phyloP scores from a whole-genome alignment of 352 stramenopile species.

The Phytopythium oedochilum region DNA sequence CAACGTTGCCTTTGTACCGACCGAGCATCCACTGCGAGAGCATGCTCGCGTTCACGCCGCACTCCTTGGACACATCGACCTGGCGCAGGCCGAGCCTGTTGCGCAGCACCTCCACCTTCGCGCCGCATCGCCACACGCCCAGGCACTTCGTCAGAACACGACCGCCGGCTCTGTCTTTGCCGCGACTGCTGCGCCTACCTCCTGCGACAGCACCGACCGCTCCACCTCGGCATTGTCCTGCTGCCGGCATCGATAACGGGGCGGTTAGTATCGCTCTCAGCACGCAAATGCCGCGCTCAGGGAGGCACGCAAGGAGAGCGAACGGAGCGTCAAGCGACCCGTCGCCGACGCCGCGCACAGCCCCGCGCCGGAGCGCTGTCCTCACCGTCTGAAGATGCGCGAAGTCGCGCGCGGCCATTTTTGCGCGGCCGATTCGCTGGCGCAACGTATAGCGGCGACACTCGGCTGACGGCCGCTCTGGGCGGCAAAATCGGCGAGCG shows the following conservation, averaged over 20 bases:
- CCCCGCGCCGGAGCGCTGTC: background rate
- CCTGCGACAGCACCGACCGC: slow-evolving; percentile 72
- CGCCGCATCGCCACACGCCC: too few species aligned
- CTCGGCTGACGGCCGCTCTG: background rate
- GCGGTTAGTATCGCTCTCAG: background rate
- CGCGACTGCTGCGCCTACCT: slow-evolving; percentile 41
- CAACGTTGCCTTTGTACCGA: slow-evolving; percentile 82
- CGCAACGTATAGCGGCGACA: background rate
- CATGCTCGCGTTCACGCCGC: slow-evolving; percentile 82
- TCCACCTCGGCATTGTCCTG: slow-evolving; percentile 86
- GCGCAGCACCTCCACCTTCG: slow-evolving; percentile 75
- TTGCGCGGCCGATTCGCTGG: background rate
- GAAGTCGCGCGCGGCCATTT: slow-evolving; percentile 63
- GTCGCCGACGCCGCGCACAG: background rate
- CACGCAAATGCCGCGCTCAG: background rate
- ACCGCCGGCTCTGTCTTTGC: too few species aligned
- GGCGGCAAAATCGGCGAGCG: background rate
- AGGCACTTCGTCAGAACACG: too few species aligned
- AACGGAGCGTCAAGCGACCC: background rate
- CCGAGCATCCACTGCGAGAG: slow-evolving; percentile 86
- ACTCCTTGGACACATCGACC: slow-evolving; percentile 84
- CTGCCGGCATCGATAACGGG: background rate
- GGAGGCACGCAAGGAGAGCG: background rate
- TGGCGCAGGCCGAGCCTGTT: slow-evolving; percentile 70
- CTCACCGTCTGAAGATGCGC: slow-evolving; percentile 67